phyloP scores from a whole-genome alignment of 805 yeast species.

The Yamadazyma endophytica region DNA sequence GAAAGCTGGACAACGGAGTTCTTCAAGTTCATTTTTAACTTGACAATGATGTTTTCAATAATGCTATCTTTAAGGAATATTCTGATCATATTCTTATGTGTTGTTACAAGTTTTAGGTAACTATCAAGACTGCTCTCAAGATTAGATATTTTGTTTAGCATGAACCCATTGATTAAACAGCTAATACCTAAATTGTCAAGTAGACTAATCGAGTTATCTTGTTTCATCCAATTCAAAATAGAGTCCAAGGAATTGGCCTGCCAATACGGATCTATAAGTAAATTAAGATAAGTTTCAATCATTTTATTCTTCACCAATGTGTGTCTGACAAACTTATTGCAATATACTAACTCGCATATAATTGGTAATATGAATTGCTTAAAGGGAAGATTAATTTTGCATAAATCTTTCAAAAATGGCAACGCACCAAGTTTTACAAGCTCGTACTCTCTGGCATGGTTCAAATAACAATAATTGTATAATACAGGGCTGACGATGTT shows the following conservation, averaged over 20 bases:
- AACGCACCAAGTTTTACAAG: conserved; percentile 45
- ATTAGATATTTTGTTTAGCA: conserved; percentile 36
- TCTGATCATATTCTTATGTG: conserved; percentile 15
- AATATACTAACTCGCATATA: conserved; percentile 48
- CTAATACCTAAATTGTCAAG: conserved; percentile 21
- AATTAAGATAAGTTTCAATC: conserved; percentile 32
- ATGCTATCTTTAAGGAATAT: conserved; percentile 23
- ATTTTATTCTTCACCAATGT: conserved; percentile 35
- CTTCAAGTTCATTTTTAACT: conserved; percentile 21
- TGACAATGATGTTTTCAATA: conserved; percentile 25
- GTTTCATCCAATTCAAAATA: conserved; percentile 36
- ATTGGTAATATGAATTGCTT: conserved; percentile 52
- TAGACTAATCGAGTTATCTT: conserved; percentile 18
- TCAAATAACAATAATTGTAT: conserved; percentile 50
- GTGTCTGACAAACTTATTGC: conserved; percentile 35
- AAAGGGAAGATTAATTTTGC: conserved; percentile 37
- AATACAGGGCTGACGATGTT: conserved; percentile 46
- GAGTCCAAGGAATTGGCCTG: conserved; percentile 54
- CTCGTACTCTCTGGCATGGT: conserved; percentile 40
- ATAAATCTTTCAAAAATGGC: conserved; percentile 39
- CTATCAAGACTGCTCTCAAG: conserved; percentile 41
- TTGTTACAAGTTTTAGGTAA: conserved; percentile 30
- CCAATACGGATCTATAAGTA: conserved; percentile 53
- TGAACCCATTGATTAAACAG: conserved; percentile 36
- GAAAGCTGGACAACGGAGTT: conserved; percentile 36